phyloP scores from a whole-genome alignment of 768 basidiomycete species.

The Wakefieldia striispora region DNA sequence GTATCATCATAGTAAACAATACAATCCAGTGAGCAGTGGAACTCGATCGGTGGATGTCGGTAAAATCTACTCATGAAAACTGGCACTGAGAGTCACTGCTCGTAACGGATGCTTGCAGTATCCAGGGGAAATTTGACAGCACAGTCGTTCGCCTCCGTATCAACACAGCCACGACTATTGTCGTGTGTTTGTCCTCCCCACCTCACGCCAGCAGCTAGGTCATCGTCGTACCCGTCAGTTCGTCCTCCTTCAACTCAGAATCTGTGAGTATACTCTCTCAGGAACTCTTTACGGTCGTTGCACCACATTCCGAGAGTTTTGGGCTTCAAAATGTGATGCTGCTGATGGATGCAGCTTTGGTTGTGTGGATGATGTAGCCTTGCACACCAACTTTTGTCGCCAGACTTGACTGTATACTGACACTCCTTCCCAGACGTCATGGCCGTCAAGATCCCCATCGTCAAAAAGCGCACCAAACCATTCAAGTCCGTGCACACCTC shows the following conservation, averaged over 20 bases:
- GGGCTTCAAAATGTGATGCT: neutral
- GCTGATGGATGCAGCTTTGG: conserved; percentile 23
- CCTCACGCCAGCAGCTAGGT: neutral
- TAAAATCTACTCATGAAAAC: neutral
- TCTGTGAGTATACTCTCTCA: conserved; percentile 44
- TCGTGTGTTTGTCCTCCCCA: conserved; percentile 21
- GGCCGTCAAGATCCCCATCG: conserved; percentile 61
- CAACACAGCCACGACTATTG: conserved; percentile 29
- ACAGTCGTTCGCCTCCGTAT: too few relatives aligned
- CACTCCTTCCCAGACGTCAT: conserved; percentile 34
- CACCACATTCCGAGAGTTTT: neutral
- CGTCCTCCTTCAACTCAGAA: conserved; percentile 51
- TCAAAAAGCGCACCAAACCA: conserved; percentile 96
- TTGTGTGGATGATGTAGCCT: conserved; percentile 20
- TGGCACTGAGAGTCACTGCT: too few relatives aligned
- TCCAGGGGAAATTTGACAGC: too few relatives aligned
- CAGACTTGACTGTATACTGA: conserved; percentile 14
- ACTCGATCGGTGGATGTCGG: neutral
- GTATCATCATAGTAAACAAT: neutral
- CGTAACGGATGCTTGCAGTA: too few relatives aligned
- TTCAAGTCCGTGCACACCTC: conserved; percentile 78
- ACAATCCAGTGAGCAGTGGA: too few relatives aligned
- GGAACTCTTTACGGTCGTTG: neutral
- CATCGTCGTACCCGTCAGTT: conserved; percentile 17
- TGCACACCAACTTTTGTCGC: neutral